Conservation (phyloP, 495 filamentous ascomycete genomes). For the Xanthoparmelia taractica region DNA sequence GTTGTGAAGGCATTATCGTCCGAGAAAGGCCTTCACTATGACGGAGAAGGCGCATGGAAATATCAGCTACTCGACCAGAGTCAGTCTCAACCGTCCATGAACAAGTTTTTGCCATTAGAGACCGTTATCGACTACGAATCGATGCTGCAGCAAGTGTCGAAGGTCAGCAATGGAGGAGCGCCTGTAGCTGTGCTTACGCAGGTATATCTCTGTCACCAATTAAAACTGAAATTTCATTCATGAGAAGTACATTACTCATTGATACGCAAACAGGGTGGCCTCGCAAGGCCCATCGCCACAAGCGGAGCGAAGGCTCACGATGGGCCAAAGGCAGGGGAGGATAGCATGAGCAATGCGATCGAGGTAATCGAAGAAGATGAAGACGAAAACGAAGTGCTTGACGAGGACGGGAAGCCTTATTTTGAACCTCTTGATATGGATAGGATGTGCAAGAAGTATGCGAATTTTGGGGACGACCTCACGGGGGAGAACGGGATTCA, state of each 20-base stretch:
- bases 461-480: not conserved
- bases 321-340: not conserved
- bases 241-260: not conserved
- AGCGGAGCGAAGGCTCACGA: not conserved
- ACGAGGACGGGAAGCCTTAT: slow-evolving; percentile 16
- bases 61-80: slow-evolving; percentile 6
- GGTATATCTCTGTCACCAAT: not conserved
- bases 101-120: not conserved
- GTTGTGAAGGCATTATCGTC: not conserved
- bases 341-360: not conserved
- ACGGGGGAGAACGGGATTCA: not conserved
- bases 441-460: not conserved
- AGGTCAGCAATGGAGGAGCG: not conserved
- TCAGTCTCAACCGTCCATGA: not conserved
- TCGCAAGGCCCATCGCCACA: not conserved
- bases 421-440: slow-evolving; percentile 11
- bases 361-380: not conserved
- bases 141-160: not conserved
- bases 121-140: not conserved
- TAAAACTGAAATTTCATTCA: too few relatives aligned
- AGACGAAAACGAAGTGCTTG: not conserved
- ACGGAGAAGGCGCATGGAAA: slow-evolving; percentile 10
- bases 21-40: not conserved
- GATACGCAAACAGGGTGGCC: not conserved
- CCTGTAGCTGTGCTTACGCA: slow-evolving; percentile 5